These are phyloP conservation scores for Papilionanthe hybrid DNA, from an alignment of 116 monocot genomes.

Conservation along the genomic window DNA sequence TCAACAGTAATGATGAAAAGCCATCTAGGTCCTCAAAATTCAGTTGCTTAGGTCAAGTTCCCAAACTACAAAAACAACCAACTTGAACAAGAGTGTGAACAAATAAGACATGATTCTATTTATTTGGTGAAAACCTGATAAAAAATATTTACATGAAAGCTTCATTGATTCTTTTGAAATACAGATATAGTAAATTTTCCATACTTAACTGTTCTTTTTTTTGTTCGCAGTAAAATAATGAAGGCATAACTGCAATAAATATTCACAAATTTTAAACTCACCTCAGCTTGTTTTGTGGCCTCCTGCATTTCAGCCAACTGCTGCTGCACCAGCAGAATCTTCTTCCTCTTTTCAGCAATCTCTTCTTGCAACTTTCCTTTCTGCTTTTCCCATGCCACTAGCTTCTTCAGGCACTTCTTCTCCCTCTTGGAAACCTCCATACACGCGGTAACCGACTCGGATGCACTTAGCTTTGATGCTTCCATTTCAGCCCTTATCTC, in stretches of 20 bases:
- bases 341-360: constrained; percentile 43
- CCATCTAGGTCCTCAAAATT: no score
- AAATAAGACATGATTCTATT: no score
- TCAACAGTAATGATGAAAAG: no score
- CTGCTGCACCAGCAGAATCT: constrained; percentile 29
- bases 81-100: no score
- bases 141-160: not conserved
- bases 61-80: no score
- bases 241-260: not conserved
- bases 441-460: constrained; percentile 47
- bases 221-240: not conserved
- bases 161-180: not conserved
- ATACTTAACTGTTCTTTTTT: not conserved
- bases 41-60: no score
- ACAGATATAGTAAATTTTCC: not conserved
- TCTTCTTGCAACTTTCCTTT: constrained; percentile 51
- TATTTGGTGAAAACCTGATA: not conserved
- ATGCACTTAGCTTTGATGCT: constrained; percentile 73
- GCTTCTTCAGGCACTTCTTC: constrained; percentile 58
- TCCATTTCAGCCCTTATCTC: constrained; percentile 90
- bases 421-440: constrained; percentile 60
- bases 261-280: constrained; percentile 18
- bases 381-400: constrained; percentile 68
- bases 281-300: constrained; percentile 50
- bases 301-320: constrained; percentile 31